Evolutionary conservation across 2,329 filamentous ascomycete species (phyloP).

Genomic region (Dactylellina sp.): DNA sequence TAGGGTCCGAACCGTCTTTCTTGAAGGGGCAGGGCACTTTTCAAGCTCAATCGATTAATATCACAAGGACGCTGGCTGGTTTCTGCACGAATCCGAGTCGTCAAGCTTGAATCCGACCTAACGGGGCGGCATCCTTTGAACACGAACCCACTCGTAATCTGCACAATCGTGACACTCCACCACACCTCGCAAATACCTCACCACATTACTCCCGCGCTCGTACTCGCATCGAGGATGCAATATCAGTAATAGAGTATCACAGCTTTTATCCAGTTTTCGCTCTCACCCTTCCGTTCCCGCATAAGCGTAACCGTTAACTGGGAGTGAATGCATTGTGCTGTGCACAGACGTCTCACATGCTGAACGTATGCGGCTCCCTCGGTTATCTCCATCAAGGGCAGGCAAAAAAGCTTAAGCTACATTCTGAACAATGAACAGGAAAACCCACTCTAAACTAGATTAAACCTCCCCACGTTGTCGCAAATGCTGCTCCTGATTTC

Average conservation of each 20-base stretch:
- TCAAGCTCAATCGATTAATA: not conserved
- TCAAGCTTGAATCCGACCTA: slow-evolving; percentile 3
- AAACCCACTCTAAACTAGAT: not conserved
- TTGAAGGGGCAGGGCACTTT: not conserved
- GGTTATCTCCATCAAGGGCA: slow-evolving; percentile 41
- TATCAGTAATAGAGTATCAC: slow-evolving; percentile 21
- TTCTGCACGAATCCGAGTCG: not conserved
- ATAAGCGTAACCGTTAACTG: slow-evolving; percentile 22
- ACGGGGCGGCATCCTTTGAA: too few species aligned
- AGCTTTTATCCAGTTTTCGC: slow-evolving; percentile 15
- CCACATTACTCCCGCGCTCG: slow-evolving; percentile 14
- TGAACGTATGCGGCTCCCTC: slow-evolving; percentile 44
- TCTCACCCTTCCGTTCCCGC: slow-evolving; percentile 36
- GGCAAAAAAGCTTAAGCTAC: not conserved
- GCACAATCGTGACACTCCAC: too few species aligned
- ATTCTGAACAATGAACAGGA: slow-evolving; percentile 15
- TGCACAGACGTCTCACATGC: slow-evolving; percentile 56
- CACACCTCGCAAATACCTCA: slow-evolving; percentile 27
- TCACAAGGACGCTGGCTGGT: not conserved
- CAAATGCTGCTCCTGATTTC: slow-evolving; percentile 4
- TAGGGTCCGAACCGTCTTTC: not conserved
- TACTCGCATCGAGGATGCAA: slow-evolving; percentile 41
- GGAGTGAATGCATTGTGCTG: too few species aligned
- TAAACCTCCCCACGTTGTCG: not conserved
- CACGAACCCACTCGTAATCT: too few species aligned